Evolutionary conservation across 164 flowering plant species (phyloP).

Genomic region (Magnolia sinica): DNA sequence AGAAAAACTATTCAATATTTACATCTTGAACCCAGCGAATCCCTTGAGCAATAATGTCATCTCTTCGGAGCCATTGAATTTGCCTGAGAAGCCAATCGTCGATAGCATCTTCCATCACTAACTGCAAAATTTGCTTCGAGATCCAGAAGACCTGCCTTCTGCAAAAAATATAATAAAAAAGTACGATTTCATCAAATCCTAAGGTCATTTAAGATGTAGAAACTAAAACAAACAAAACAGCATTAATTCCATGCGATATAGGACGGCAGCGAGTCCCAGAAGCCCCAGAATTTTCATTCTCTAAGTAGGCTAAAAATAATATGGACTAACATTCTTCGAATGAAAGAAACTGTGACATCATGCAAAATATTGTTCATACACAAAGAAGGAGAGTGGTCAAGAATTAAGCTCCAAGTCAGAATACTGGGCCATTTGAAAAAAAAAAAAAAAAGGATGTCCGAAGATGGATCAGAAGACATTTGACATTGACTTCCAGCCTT

Average conservation of each 20-base stretch:
- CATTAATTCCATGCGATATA: not conserved
- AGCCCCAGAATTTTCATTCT: not conserved
- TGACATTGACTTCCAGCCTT: too few relatives aligned
- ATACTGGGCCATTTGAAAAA: too few relatives aligned
- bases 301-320: not conserved
- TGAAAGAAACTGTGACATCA: not conserved
- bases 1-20: slow-evolving; percentile 29
- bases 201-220: not conserved
- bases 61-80: slow-evolving; percentile 84
- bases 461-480: too few relatives aligned
- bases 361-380: not conserved
- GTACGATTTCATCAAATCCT: slow-evolving; percentile 1
- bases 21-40: slow-evolving; percentile 93
- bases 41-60: slow-evolving; percentile 74
- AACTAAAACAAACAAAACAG: not conserved
- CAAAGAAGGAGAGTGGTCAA: not conserved
- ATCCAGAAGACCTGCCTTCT: slow-evolving; percentile 99
- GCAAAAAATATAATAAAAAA: slow-evolving; percentile 20
- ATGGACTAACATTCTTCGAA: not conserved
- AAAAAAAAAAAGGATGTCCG: too few relatives aligned
- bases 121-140: slow-evolving; percentile 91
- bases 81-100: slow-evolving; percentile 95
- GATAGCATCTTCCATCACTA: slow-evolving; percentile 98
- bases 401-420: too few relatives aligned
- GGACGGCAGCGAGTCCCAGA: not conserved